phyloP scores from a whole-genome alignment of 305 asterid genomes.

The Ajuga reptans region DNA sequence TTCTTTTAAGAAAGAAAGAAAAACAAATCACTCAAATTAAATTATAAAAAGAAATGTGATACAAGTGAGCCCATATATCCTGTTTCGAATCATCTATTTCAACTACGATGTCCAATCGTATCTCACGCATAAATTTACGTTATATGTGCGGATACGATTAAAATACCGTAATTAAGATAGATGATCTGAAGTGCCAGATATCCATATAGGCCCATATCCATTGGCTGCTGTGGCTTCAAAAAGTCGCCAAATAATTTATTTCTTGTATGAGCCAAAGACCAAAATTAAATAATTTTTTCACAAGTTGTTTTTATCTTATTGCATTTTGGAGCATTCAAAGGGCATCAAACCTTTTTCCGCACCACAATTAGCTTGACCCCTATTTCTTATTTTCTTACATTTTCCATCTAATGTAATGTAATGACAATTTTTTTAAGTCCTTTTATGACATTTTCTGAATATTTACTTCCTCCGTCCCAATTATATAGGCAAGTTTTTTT shows the following conservation, averaged over 20 bases:
- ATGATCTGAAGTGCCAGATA: not conserved
- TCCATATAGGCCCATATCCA: slow-evolving; percentile 10
- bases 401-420: not conserved
- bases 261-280: slow-evolving; percentile 20
- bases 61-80: slow-evolving; percentile 9
- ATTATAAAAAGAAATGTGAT: not conserved
- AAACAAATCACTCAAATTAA: not conserved
- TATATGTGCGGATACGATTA: too few species aligned
- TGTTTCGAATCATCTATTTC: too few species aligned
- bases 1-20: not conserved
- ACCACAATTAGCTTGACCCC: slow-evolving; percentile 28
- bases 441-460: too few species aligned
- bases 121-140: too few species aligned
- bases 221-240: slow-evolving; percentile 32
- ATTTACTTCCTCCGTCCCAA: too few species aligned
- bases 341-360: slow-evolving; percentile 35
- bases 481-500: too few species aligned
- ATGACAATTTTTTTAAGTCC: too few species aligned
- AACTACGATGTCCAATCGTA: too few species aligned
- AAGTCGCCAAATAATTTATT: slow-evolving; percentile 20
- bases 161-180: too few species aligned
- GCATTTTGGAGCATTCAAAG: slow-evolving; percentile 34
- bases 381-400: not conserved
- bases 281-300: not conserved
- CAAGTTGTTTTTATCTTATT: slow-evolving; percentile 2